Base-by-base conservation (phyloP, 306 rosid genomes). In the Senna tora region DNA sequence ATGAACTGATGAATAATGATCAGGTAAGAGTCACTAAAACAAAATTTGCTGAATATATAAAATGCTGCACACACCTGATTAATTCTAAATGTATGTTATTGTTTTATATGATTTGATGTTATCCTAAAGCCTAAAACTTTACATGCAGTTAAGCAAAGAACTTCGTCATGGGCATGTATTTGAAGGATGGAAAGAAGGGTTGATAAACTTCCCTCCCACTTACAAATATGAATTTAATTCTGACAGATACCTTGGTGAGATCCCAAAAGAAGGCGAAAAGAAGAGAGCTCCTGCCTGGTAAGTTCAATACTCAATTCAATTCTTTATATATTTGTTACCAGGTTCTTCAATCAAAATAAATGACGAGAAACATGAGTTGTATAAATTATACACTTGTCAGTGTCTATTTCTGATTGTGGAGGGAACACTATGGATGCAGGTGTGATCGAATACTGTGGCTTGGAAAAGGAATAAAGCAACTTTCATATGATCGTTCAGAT, bases 231-330 rank as follows among this genome's bases (percentile, higher is more conserved):
- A 85, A 72, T 49, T 84, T 71, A 84, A 91, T 77, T 79, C 95
- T 6, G 81, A 86, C 76, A 83, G 81, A 89, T 94, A 89, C 77
- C 81, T 86, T 17, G 96, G 99, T 19, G 91, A 87, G 83, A 80
- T 69, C 65, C 88, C 84, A 8, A 91, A 79, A 81, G 98, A 93
- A 71, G 95, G 96, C 15, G 97, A 89, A 75, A 91, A 91, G 90
- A 93, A 65, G 65, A 85, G 99, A 82, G 81, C 97, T 74, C 99
- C 99, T 42, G 99, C 99, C 43, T 94, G 99, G 99, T 94, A 71
- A 83, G 87, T 78, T 49, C 39, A n/a, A 25, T 25, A 25, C n/a
- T n/a, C n/a, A n/a, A n/a, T n/a, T n/a, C n/a, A n/a, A n/a, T n/a
- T n/a, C n/a, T n/a, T n/a, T n/a, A n/a, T n/a, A n/a, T n/a, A n/a